These are phyloP conservation scores for Termitomyces sp. DNA, from an alignment of 768 basidiomycete genomes.

Conservation along the genomic window DNA sequence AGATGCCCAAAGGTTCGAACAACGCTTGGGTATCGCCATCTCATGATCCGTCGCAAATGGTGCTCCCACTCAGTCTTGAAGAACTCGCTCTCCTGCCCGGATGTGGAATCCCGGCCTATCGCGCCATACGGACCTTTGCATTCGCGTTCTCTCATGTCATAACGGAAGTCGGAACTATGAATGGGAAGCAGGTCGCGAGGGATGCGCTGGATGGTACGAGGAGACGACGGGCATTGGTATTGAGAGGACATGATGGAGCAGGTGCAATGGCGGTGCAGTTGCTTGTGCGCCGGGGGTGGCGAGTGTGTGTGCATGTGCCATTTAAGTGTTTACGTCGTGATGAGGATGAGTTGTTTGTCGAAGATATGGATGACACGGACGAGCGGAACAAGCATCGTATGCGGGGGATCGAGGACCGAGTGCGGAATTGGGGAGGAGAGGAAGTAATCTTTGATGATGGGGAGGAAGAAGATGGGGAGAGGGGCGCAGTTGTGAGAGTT, in stretches of 20 bases:
- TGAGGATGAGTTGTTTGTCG: neutral
- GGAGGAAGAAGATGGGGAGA: slow-evolving; percentile 28
- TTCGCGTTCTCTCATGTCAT: slow-evolving; percentile 30
- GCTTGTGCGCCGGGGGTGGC: slow-evolving; percentile 63
- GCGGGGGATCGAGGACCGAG: slow-evolving; percentile 42
- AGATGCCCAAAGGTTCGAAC: neutral
- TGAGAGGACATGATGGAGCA: slow-evolving; percentile 68
- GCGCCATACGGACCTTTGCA: slow-evolving; percentile 69
- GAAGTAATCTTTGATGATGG: slow-evolving; percentile 72
- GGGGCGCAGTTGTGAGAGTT: slow-evolving; percentile 44
- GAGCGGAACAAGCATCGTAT: slow-evolving; percentile 37
- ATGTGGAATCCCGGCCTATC: slow-evolving; percentile 74
- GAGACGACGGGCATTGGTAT: slow-evolving; percentile 45
- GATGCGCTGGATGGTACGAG: slow-evolving; percentile 15
- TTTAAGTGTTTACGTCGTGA: slow-evolving; percentile 16
- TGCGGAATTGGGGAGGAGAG: slow-evolving; percentile 68
- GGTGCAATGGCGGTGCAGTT: slow-evolving; percentile 79
- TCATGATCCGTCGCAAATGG: neutral
- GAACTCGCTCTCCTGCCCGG: slow-evolving; percentile 80
- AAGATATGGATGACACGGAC: neutral
- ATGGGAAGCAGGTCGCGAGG: neutral
- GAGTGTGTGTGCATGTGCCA: slow-evolving; percentile 66
- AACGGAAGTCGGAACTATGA: slow-evolving; percentile 4
- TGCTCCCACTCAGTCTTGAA: slow-evolving; percentile 39
- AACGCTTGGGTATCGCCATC: neutral